These are phyloP conservation scores for Leishmania lainsoni DNA, from an alignment of 208 protist species.

Conservation along the genomic window DNA sequence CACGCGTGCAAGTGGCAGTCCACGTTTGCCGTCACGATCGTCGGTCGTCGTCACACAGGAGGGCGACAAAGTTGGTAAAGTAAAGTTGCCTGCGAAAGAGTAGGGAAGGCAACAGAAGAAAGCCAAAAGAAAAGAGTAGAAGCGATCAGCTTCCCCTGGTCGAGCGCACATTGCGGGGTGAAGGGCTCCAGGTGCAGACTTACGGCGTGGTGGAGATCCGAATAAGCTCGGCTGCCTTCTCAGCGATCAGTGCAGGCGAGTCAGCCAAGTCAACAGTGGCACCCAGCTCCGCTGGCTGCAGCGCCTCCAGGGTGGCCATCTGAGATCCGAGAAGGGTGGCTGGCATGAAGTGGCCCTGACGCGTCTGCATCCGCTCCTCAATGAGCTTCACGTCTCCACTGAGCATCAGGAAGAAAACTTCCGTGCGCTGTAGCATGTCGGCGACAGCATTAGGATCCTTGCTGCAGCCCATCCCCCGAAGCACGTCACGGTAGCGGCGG, in stretches of 20 bases:
- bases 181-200: background rate
- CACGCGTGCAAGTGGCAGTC: too few relatives aligned
- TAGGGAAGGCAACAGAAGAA: slow-evolving; percentile 11
- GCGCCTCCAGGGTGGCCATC: slow-evolving; percentile 51
- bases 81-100: background rate
- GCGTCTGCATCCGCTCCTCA: slow-evolving; percentile 34
- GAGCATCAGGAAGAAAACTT: slow-evolving; percentile 66
- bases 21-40: too few relatives aligned
- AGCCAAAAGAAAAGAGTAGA: slow-evolving; percentile 15
- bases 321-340: slow-evolving; percentile 62
- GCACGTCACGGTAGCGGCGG: slow-evolving; percentile 56
- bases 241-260: slow-evolving; percentile 28
- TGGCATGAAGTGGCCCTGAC: slow-evolving; percentile 74
- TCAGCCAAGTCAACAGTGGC: slow-evolving; percentile 33
- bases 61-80: slow-evolving; percentile 5
- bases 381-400: slow-evolving; percentile 37
- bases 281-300: slow-evolving; percentile 44
- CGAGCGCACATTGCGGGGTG: background rate
- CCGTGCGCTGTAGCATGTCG: slow-evolving; percentile 5
- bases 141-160: background rate
- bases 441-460: background rate
- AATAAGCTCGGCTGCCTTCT: slow-evolving; percentile 30
- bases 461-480: slow-evolving; percentile 32
- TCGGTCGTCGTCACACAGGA: background rate
- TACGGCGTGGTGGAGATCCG: background rate